These are phyloP conservation scores for Crotalaria pallida DNA, from an alignment of 306 rosid species.

Conservation along the genomic window DNA sequence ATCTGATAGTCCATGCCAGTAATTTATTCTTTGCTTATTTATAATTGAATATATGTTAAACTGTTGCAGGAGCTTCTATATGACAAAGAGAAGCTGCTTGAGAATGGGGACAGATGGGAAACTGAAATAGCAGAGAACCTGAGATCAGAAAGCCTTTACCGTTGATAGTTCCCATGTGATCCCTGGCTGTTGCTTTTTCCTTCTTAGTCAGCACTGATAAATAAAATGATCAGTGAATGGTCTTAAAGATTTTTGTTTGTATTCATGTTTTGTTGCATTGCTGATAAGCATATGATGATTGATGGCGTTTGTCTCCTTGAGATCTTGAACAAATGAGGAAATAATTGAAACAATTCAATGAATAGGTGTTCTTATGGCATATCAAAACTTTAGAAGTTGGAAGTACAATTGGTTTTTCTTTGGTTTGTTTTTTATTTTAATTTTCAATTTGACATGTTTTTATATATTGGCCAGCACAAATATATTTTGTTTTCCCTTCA, in stretches of 20 bases:
- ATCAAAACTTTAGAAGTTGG: neutral
- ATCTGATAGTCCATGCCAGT: neutral
- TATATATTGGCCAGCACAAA: no score
- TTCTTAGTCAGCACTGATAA: slow-evolving; percentile 19
- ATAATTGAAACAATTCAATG: slow-evolving; percentile 14
- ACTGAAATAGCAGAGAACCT: slow-evolving; percentile 96
- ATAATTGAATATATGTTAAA: neutral
- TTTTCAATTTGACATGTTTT: neutral
- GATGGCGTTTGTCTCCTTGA: slow-evolving; percentile 1
- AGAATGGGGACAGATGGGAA: slow-evolving; percentile 99
- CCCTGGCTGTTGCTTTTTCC: slow-evolving; percentile 11
- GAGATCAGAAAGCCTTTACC: slow-evolving; percentile 94
- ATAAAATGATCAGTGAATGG: slow-evolving; percentile 35
- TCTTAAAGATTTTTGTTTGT: slow-evolving; percentile 18
- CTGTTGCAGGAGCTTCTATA: slow-evolving; percentile 84
- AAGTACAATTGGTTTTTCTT: neutral
- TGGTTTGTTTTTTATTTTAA: no score
- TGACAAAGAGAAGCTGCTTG: slow-evolving; percentile 97
- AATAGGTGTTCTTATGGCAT: neutral
- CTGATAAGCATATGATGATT: neutral
- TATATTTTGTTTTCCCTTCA: no score
- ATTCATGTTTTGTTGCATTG: neutral
- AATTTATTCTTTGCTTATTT: neutral
- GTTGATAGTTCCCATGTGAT: slow-evolving; percentile 40
- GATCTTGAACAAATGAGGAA: slow-evolving; percentile 23